These are phyloP conservation scores for Aureobasidium melanogenum DNA, from an alignment of 2,329 filamentous ascomycete species.

Conservation along the genomic window DNA sequence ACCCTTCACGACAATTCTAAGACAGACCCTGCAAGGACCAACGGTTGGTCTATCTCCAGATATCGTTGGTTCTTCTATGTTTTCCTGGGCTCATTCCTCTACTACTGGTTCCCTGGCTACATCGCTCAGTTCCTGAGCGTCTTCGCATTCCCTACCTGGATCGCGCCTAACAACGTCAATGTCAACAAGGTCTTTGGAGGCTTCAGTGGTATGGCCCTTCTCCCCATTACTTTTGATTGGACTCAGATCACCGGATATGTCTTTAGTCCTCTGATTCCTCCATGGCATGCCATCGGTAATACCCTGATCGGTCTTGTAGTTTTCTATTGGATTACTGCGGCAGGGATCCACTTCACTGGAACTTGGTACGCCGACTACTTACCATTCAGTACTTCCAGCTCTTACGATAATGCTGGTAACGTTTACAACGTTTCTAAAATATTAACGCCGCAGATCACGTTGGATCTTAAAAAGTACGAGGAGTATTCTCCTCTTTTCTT, in stretches of 20 bases:
- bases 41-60: constrained; percentile 72
- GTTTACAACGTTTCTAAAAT: constrained; percentile 70
- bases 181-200: constrained; percentile 80
- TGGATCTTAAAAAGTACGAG: constrained; percentile 65
- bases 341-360: constrained; percentile 74
- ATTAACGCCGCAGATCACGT: constrained; percentile 66
- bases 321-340: constrained; percentile 52
- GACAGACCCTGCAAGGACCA: constrained; percentile 33
- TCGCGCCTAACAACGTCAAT: constrained; percentile 72
- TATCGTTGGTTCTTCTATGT: constrained; percentile 77
- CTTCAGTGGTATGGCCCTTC: constrained; percentile 72
- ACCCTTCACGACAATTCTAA: constrained; percentile 79
- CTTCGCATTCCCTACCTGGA: constrained; percentile 83
- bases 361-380: constrained; percentile 74
- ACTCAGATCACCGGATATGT: constrained; percentile 63
- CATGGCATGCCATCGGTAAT: constrained; percentile 47
- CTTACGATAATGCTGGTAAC: constrained; percentile 73
- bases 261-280: constrained; percentile 59
- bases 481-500: constrained; percentile 75
- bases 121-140: constrained; percentile 78
- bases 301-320: constrained; percentile 15
- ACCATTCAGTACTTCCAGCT: constrained; percentile 72
- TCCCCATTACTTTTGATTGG: constrained; percentile 62
- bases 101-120: constrained; percentile 78
- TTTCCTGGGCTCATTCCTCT: constrained; percentile 62